Evolutionary conservation across 176 grass and related monocot genomes (phyloP).

Genomic region (Olyra latifolia): DNA sequence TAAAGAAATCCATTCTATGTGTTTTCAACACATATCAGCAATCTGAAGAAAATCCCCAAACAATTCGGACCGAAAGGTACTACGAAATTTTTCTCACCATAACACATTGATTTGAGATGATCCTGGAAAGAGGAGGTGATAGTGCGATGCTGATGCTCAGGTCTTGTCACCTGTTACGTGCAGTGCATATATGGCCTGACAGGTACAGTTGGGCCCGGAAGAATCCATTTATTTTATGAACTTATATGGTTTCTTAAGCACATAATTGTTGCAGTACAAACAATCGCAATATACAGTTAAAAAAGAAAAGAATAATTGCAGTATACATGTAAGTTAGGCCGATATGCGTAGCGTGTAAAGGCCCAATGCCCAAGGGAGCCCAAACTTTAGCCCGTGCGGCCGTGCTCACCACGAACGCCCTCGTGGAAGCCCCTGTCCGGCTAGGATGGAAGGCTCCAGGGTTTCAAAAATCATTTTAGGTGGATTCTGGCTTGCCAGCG

Average conservation of each 20-base stretch:
- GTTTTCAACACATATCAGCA: neutral
- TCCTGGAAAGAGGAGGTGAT: neutral
- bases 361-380: too few species aligned
- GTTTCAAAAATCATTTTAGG: too few species aligned
- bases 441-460: too few species aligned
- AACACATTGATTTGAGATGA: neutral
- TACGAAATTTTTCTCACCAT: neutral
- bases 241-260: neutral
- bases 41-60: neutral
- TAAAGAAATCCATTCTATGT: neutral
- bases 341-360: too few species aligned
- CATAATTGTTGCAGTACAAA: neutral
- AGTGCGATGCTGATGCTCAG: neutral
- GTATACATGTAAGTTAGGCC: too few species aligned
- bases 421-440: too few species aligned
- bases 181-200: slow-evolving; percentile 4
- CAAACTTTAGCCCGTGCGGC: too few species aligned
- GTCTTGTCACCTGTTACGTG: neutral
- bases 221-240: neutral
- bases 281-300: too few species aligned
- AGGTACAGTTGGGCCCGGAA: neutral
- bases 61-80: neutral
- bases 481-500: too few species aligned
- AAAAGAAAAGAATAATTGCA: too few species aligned
- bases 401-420: too few species aligned